Conservation (phyloP, 1,284 basidiomycete species). For the Paramarasmius palmivorus region DNA sequence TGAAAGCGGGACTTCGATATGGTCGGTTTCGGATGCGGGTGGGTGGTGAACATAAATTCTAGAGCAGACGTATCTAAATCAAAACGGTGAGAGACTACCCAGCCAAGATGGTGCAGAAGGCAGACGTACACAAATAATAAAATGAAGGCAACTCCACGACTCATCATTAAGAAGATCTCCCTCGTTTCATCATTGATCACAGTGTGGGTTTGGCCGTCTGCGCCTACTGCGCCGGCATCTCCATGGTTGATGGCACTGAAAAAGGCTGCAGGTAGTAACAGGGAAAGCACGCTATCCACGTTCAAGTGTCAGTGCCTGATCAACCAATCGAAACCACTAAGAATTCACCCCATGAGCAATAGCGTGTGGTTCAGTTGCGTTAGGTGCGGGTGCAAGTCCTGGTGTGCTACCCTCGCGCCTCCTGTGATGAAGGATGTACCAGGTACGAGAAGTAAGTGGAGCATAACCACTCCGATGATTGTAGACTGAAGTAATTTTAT, state of each 20-base stretch:
- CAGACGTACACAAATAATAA: slow-evolving; percentile 39
- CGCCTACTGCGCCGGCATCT: slow-evolving; percentile 4
- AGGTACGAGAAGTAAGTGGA: slow-evolving; percentile 63
- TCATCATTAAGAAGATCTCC: slow-evolving; percentile 39
- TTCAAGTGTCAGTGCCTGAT: too few species aligned
- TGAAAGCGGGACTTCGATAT: slow-evolving; percentile 32
- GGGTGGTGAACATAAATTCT: slow-evolving; percentile 49
- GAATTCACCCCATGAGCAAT: slow-evolving; percentile 42
- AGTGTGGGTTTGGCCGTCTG: slow-evolving; percentile 7
- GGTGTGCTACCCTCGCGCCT: slow-evolving; percentile 51
- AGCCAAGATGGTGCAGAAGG: neutral
- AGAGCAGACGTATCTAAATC: slow-evolving; percentile 40
- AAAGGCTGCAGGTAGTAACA: slow-evolving; percentile 45
- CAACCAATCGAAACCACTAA: too few species aligned
- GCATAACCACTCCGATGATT: slow-evolving; percentile 58
- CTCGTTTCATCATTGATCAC: slow-evolving; percentile 29
- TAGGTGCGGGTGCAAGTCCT: slow-evolving; percentile 42
- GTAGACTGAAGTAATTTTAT: slow-evolving; percentile 60
- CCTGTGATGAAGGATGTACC: slow-evolving; percentile 62
- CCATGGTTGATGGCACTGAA: slow-evolving; percentile 41
- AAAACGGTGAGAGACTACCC: neutral
- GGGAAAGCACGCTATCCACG: slow-evolving; percentile 37
- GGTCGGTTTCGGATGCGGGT: slow-evolving; percentile 42
- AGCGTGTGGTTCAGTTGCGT: slow-evolving; percentile 47
- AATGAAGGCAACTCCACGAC: slow-evolving; percentile 44